Conservation (phyloP, 305 asterid species). For the Stenogyne calaminthoides region DNA sequence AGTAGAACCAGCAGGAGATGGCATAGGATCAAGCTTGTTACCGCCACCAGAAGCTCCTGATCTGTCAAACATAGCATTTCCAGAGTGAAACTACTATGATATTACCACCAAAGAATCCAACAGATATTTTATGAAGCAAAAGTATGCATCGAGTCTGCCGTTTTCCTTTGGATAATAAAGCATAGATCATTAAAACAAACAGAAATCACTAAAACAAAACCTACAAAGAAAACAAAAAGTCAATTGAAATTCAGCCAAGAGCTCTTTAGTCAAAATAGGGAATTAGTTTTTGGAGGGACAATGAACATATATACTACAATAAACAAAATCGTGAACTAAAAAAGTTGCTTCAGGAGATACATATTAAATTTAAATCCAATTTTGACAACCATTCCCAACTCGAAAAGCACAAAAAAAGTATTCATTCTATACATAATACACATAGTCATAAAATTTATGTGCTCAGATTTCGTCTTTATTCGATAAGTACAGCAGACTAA, state of each 20-base stretch:
- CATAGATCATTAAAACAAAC: conserved; percentile 2
- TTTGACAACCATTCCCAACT: neutral
- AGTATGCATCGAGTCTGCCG: conserved; percentile 5
- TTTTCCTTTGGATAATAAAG: neutral
- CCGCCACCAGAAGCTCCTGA: conserved; percentile 60
- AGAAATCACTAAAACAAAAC: neutral
- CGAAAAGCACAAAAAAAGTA: neutral
- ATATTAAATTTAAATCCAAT: neutral
- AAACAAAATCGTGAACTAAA: neutral
- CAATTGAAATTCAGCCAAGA: conserved; percentile 6
- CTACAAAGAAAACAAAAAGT: neutral
- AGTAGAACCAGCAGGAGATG: conserved; percentile 64
- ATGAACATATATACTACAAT: neutral
- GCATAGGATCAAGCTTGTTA: conserved; percentile 64
- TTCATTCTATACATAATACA: neutral
- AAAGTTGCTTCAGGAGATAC: conserved; percentile 8
- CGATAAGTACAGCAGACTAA: neutral
- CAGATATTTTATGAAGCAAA: neutral
- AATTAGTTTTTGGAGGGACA: neutral
- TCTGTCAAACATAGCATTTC: conserved; percentile 47
- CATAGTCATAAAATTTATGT: neutral
- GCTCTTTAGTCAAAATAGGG: neutral
- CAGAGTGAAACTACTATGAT: conserved; percentile 18
- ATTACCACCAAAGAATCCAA: conserved; percentile 24
- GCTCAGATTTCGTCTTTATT: neutral